Evolutionary conservation across 2,329 filamentous ascomycete genomes (phyloP), one percentile per base, ranked within the genome.

Genomic region (Xylaria sp.): DNA sequence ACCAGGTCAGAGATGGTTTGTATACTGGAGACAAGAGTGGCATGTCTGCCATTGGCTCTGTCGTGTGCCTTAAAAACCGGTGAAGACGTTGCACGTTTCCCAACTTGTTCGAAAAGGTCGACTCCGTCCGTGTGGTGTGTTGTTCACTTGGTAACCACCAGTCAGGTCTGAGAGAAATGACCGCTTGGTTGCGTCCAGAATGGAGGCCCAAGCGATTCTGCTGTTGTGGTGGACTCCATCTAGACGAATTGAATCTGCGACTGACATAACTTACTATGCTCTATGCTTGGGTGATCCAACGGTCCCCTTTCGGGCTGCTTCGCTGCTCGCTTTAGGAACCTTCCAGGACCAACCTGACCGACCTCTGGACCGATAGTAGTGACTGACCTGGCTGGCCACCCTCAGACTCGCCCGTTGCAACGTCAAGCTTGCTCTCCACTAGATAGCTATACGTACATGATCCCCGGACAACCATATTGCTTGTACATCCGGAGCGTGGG

Each of bases 351-450:
- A 36, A 63, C 41, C 46, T 65, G 50, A 60, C 48, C 36, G 58
- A 50, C 65, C 48, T 50, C 45, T 60, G 25, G 53, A 28, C 41
- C 18, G 30, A 34, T 55, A 57, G 45, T 46, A 25, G 58, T 56
- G 57, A 60, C 56, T 67, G 65, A 53, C 58, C 59, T 58, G 34
- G 63, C 41, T 56, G 41, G 41, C 43, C 59, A 46, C 53, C 28
- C 48, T 53, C 50, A 60, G 55, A 46, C 59, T 71, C 68, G 70
- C 66, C 72, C 70, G 67, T 70, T 74, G 70, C 72, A 70, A 74
- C 72, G 55, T 69, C 64, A 66, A 68, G 53, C 67, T 63, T 60
- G 46, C 34, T 36, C 23, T 60, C 39, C n/a, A 30, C 65, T 60
- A 68, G 58, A 66, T 63, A 57, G n/a, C 10, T 15, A 15, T n/a